Percentiles rank a stretch among this genome's conserved stretches.
These are phyloP conservation scores for Cryptococcus depauperatus DNA, from an alignment of 1,284 basidiomycete genomes.

Conservation along the genomic window DNA sequence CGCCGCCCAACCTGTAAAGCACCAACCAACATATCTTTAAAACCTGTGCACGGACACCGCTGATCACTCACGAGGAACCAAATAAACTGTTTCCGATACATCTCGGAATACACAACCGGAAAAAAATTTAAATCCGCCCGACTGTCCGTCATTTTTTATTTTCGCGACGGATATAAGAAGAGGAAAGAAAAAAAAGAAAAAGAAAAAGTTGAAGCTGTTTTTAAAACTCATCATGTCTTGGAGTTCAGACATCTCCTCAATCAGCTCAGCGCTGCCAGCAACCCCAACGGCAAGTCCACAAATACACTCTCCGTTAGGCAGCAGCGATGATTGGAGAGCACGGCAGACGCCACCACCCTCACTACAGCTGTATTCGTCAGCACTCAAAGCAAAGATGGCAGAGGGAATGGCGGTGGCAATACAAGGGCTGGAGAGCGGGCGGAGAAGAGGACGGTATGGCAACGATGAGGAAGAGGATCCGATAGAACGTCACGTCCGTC, in stretches of 20 bases:
- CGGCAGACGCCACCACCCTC: conserved; percentile 19
- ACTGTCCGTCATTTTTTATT: no score
- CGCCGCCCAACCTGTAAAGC: no score
- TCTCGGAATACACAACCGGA: no score
- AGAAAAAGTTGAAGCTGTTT: no score
- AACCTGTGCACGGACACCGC: no score
- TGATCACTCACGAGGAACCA: no score
- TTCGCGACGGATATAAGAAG: no score
- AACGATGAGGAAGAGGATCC: conserved; percentile 27
- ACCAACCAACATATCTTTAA: no score
- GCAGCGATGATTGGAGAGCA: neutral
- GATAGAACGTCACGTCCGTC: conserved; percentile 21
- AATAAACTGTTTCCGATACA: no score
- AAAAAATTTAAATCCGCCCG: no score
- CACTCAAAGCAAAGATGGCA: conserved; percentile 16
- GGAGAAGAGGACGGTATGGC: conserved; percentile 15
- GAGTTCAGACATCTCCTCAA: neutral
- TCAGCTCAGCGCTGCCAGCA: neutral
- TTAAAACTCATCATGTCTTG: no score
- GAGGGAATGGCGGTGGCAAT: conserved; percentile 21
- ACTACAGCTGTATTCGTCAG: conserved; percentile 20
- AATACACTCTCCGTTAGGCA: neutral
- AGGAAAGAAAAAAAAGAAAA: no score
- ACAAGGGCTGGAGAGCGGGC: conserved; percentile 20
- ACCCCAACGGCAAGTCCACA: neutral